Base-by-base conservation (phyloP, 2,329 filamentous ascomycete genomes). In the Dactylellina haptotyla region DNA sequence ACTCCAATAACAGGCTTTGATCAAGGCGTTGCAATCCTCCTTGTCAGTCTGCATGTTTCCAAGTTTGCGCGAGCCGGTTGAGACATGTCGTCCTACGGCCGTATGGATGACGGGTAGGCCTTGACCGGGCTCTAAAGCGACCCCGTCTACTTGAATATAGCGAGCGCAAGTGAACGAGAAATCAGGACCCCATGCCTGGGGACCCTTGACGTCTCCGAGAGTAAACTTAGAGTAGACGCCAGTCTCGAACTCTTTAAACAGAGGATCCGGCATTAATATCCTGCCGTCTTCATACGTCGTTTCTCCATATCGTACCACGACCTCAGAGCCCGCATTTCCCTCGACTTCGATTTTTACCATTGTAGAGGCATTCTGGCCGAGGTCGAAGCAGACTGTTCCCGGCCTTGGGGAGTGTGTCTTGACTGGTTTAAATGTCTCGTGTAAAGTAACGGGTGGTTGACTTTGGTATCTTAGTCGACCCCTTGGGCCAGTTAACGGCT, bases 1-100 rank as follows among this genome's bases (percentile, higher is more conserved):
- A 0, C 82, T 81, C 82, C 82, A 84, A 65, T 83, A 81, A 43
- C 81, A 82, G 34, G 82, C 82, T 20, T 82, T 82, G 48, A 83
- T 80, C 1, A 83, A 75, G n/a, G 79, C 77, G 50, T 83, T 82
- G 28, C 80, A 80, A 53, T 82, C 81, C 20, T 81, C 80, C 51
- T 81, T 81, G 66, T 82, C 81, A 0, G 81, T 83, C 56, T 79
- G 80, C 26, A 83, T 76, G 4, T 74, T 76, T 5, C 81, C 82
- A 2, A 83, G 79, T 6, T 78, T 76, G 1, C 78, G 78, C 1
- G 82, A 78, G 1, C 80, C 81, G 12, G 81, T 82, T 0, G 82
- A 83, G 37, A 82, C 78, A 41, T 83, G 81, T 4, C 80, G 79
- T 28, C 79, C 81, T 2, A 79, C 78, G 1, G 81, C 64, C 0